Evolutionary conservation across 176 grass and related monocot species (phyloP), one percentile per base, ranked within the genome.

Genomic region (Oryza meyeriana): DNA sequence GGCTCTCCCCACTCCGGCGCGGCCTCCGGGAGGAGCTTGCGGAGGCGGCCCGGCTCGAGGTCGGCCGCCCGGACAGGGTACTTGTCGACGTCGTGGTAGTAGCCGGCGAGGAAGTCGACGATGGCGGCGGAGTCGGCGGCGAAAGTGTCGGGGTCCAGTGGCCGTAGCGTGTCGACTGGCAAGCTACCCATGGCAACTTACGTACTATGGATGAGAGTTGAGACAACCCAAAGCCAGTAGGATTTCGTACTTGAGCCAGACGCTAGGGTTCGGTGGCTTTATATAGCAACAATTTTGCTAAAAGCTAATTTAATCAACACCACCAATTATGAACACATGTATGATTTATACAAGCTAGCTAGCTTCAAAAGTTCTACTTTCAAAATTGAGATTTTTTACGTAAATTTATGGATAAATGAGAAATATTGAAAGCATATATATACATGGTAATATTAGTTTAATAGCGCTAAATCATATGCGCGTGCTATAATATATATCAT

Each of bases 11-110:
- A 61, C 10, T 79, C 76, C 3, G 87, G 87, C 40, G 90, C 87
- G 5, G 80, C 48, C 1, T 80, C 77, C 2, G 90, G 81, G 6
- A 89, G 59, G 44, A 77, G 70, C 45, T 57, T 77, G 17, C 80
- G 76, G 12, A 89, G 72, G 48, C 86, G 71, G 3, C 91, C 87
- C 8, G 87, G 87, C 40, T 93, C 71, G 18, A 85, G 65, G 48
- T 69, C 11, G 45, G 80, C 69, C 62, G 61, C 34, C 10, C 62
- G 80, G 4, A 93, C 91, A 0, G 91, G 87, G 76, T 69, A 81
- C 32, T 55, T 66, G 4, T 81, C 84, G 1, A 93, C 76, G 71
- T 70, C 61, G 36, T 84, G 78, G 66, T 92, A 88, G 70, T 93
- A 93, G 27, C 61, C 80, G 31, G 42, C 63, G 36, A 89, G 72